Conservation (phyloP, 805 yeast genomes). For the Starmerella vaccinii region DNA sequence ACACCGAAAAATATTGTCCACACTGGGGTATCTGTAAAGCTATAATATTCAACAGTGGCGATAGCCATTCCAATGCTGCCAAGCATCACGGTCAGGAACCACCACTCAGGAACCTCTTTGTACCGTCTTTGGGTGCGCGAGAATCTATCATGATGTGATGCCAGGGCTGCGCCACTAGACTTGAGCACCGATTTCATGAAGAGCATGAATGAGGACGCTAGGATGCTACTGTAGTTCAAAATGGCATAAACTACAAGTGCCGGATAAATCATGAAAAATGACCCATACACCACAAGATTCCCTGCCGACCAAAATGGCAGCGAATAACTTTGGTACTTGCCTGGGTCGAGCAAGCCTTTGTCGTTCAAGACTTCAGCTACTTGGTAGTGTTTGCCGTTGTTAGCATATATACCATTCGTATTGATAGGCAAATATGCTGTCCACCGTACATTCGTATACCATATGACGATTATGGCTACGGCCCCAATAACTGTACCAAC, state of each 20-base stretch:
- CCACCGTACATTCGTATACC: constrained; percentile 42
- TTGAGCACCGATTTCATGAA: constrained; percentile 21
- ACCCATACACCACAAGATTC: constrained; percentile 48
- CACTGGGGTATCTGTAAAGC: constrained; percentile 41
- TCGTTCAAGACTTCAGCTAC: constrained; percentile 39
- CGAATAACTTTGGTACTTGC: constrained; percentile 47
- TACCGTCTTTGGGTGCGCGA: constrained; percentile 47
- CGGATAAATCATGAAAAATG: constrained; percentile 47
- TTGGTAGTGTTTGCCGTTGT: constrained; percentile 29
- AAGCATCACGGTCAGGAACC: constrained; percentile 38
- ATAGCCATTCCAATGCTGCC: constrained; percentile 39
- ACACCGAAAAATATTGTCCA: constrained; percentile 50
- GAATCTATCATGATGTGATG: constrained; percentile 41
- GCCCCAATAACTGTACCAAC: constrained; percentile 31
- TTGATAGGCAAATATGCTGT: constrained; percentile 44
- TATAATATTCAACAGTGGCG: constrained; percentile 33
- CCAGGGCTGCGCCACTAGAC: constrained; percentile 20
- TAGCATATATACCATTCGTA: constrained; percentile 29
- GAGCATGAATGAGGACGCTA: constrained; percentile 1
- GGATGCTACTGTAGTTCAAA: constrained; percentile 20
- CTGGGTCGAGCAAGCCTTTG: constrained; percentile 37
- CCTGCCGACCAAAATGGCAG: constrained; percentile 62
- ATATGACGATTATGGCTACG: constrained; percentile 31
- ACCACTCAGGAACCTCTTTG: constrained; percentile 52
- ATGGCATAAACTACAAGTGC: constrained; percentile 40